phyloP scores from a whole-genome alignment of 2,329 filamentous ascomycete genomes.

The Nectriaceae sp. region DNA sequence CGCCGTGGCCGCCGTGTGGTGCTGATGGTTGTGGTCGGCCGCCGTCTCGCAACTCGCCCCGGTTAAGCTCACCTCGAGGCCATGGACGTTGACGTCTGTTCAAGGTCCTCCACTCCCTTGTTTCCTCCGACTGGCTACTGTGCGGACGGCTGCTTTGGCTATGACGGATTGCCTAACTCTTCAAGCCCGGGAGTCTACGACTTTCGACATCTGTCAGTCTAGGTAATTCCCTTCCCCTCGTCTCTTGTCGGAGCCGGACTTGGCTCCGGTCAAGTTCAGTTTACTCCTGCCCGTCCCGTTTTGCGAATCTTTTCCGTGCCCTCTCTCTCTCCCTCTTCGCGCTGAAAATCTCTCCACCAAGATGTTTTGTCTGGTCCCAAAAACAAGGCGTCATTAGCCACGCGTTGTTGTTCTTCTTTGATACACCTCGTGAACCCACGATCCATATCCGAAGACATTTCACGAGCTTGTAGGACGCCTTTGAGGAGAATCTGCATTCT shows the following conservation, averaged over 20 bases:
- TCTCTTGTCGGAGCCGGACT: conserved; percentile 31
- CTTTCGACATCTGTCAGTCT: conserved; percentile 22
- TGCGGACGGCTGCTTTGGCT: conserved; percentile 12
- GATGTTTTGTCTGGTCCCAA: conserved; percentile 22
- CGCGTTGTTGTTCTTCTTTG: conserved; percentile 15
- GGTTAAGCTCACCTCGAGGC: conserved; percentile 15
- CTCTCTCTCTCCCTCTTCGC: conserved; percentile 23
- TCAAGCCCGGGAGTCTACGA: conserved; percentile 21
- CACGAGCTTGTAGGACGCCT: conserved; percentile 11
- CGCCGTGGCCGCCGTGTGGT: not conserved
- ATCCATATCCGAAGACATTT: conserved; percentile 12
- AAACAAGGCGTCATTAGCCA: conserved; percentile 22
- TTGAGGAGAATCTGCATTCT: conserved; percentile 20
- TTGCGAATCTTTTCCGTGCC: conserved; percentile 31
- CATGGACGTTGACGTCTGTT: conserved; percentile 18
- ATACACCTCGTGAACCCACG: conserved; percentile 15
- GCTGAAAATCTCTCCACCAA: conserved; percentile 26
- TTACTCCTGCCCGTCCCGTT: conserved; percentile 31
- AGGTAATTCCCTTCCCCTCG: conserved; percentile 27
- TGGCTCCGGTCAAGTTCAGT: conserved; percentile 32
- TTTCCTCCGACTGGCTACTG: conserved; percentile 18
- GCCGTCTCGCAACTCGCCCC: not conserved
- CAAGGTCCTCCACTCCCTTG: conserved; percentile 26
- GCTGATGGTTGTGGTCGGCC: not conserved
- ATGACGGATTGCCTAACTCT: conserved; percentile 21